Percentiles rank a stretch among this genome's conserved stretches.
These are phyloP conservation scores for Collariella sp. DNA, from an alignment of 495 filamentous ascomycete genomes.

Conservation along the genomic window DNA sequence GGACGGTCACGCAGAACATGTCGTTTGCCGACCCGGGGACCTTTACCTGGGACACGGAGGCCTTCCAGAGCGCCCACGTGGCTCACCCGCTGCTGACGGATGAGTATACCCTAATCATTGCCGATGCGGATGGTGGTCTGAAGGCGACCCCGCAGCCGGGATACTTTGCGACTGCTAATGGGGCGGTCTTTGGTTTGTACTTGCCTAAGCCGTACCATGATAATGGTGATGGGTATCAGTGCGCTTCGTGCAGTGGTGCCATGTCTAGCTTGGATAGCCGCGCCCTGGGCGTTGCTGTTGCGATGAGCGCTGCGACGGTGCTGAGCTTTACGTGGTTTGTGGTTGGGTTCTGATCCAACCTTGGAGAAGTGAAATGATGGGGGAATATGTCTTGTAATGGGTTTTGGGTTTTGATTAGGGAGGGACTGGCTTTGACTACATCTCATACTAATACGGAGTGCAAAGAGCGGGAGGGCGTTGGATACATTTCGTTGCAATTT, in stretches of 20 bases:
- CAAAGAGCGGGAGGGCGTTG: conserved; percentile 8
- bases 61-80: conserved; percentile 55
- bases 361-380: not conserved
- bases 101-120: conserved; percentile 76
- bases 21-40: conserved; percentile 35
- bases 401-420: not conserved
- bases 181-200: conserved; percentile 79
- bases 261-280: conserved; percentile 51
- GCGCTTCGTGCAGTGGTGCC: conserved; percentile 65
- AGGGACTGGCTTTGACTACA: not conserved
- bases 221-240: conserved; percentile 47
- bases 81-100: conserved; percentile 53
- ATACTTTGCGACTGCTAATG: conserved; percentile 55
- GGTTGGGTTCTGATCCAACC: conserved; percentile 37
- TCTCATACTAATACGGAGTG: not conserved
- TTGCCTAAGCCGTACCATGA: conserved; percentile 54
- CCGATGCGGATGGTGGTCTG: conserved; percentile 58
- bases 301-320: conserved; percentile 69
- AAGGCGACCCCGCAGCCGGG: conserved; percentile 60
- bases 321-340: conserved; percentile 87
- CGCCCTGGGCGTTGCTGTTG: conserved; percentile 61
- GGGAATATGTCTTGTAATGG: conserved; percentile 11
- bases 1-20: conserved; percentile 48
- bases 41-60: conserved; percentile 69
- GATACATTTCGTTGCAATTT: not conserved